A percentile compares a stretch with the other conserved stretches of the same genome.
Evolutionary conservation across 106 monocot genomes (phyloP).

Genomic region (Apostasia shenzhenica): DNA sequence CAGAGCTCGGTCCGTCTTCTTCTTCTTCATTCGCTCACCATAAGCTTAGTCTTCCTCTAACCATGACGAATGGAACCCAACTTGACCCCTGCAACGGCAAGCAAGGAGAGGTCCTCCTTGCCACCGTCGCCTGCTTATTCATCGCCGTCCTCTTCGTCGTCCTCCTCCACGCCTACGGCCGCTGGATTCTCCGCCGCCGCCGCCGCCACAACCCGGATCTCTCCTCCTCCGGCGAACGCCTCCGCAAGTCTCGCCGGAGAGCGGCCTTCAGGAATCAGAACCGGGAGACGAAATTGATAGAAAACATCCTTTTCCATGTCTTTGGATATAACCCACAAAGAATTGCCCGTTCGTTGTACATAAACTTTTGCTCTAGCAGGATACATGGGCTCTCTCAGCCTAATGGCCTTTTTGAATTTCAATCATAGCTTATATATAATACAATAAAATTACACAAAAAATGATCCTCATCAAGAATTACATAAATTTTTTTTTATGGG

Average conservation of each 20-base stretch:
- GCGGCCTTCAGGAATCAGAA: not conserved
- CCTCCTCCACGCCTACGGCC: constrained; percentile 20
- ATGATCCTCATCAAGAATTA: too few species aligned
- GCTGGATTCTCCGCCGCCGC: constrained; percentile 13
- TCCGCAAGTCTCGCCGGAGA: not conserved
- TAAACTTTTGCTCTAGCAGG: too few species aligned
- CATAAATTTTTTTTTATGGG: too few species aligned
- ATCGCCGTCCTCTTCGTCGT: constrained; percentile 15
- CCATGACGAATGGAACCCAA: not conserved
- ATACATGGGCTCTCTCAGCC: too few species aligned
- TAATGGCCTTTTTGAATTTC: too few species aligned
- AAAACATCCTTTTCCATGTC: constrained; percentile 9
- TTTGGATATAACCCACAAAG: constrained; percentile 10
- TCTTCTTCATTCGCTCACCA: too few species aligned
- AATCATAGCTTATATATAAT: too few species aligned
- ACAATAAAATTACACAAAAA: too few species aligned
- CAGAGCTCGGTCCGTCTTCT: too few species aligned
- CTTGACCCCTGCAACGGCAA: constrained; percentile 11
- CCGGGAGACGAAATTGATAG: too few species aligned
- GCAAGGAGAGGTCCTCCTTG: not conserved
- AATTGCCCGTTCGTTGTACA: not conserved
- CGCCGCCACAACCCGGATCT: not conserved
- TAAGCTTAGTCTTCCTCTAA: not conserved
- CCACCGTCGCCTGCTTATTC: constrained; percentile 13
- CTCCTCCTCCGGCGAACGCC: not conserved